These are phyloP conservation scores for Monascus ruber DNA, from an alignment of 2,329 filamentous ascomycete species.

Conservation along the genomic window DNA sequence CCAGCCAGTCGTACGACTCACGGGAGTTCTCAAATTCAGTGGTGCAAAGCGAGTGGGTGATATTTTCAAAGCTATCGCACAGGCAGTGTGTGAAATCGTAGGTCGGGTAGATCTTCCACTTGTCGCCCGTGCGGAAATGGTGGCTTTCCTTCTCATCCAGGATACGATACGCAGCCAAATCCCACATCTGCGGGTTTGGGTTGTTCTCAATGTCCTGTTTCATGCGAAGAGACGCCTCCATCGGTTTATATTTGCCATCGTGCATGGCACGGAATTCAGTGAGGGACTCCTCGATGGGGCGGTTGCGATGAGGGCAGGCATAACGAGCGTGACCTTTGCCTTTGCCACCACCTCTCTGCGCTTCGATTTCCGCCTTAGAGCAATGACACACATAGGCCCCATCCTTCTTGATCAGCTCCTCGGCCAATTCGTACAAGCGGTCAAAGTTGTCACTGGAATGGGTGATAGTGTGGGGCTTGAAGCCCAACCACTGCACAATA, in stretches of 20 bases:
- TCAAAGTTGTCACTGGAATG: slow-evolving; percentile 88
- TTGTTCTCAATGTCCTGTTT: slow-evolving; percentile 65
- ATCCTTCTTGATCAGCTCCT: slow-evolving; percentile 64
- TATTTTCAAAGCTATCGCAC: slow-evolving; percentile 82
- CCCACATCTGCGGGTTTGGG: slow-evolving; percentile 93
- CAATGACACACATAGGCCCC: slow-evolving; percentile 79
- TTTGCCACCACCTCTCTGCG: slow-evolving; percentile 69
- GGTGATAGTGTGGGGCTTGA: slow-evolving; percentile 67
- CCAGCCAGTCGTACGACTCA: slow-evolving; percentile 83
- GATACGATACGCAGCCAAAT: slow-evolving; percentile 81
- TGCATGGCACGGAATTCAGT: slow-evolving; percentile 80
- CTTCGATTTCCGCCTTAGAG: slow-evolving; percentile 69
- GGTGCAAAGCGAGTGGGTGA: slow-evolving; percentile 87
- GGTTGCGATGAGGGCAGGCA: slow-evolving; percentile 68
- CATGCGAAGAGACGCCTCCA: slow-evolving; percentile 80
- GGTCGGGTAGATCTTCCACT: slow-evolving; percentile 90
- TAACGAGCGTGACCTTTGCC: slow-evolving; percentile 58
- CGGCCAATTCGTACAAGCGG: slow-evolving; percentile 74
- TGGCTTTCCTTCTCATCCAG: slow-evolving; percentile 45
- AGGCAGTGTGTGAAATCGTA: slow-evolving; percentile 77
- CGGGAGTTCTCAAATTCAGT: slow-evolving; percentile 80
- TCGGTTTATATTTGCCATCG: slow-evolving; percentile 78
- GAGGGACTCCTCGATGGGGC: slow-evolving; percentile 64
- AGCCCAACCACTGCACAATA: slow-evolving; percentile 73
- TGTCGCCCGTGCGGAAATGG: slow-evolving; percentile 55